These are phyloP conservation scores for Podila epicladia DNA, from an alignment of 192 early-diverging fungal species.

Conservation along the genomic window DNA sequence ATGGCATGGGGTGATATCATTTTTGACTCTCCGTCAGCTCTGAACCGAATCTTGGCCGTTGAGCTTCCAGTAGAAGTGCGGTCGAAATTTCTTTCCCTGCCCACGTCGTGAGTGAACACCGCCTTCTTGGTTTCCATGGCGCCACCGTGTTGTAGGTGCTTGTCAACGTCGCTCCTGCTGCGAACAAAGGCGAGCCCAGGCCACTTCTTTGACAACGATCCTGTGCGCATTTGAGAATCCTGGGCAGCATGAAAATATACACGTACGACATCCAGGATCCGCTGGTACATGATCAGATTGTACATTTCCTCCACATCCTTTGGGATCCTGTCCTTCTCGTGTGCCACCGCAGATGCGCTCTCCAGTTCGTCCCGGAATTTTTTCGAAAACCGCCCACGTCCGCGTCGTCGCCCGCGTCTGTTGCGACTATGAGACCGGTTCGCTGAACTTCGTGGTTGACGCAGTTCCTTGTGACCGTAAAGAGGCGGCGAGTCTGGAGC, in stretches of 20 bases:
- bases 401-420: too few relatives aligned
- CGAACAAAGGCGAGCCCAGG: conserved; percentile 30
- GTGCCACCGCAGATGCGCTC: not conserved
- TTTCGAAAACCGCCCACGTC: not conserved
- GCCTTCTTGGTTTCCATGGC: not conserved
- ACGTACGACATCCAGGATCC: conserved; percentile 10
- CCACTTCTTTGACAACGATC: not conserved
- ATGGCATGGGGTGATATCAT: not conserved
- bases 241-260: conserved; percentile 6
- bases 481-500: conserved; percentile 6
- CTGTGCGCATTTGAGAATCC: not conserved
- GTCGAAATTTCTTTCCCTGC: not conserved
- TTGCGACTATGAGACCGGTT: too few relatives aligned
- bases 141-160: not conserved
- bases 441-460: too few relatives aligned
- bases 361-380: not conserved
- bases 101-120: not conserved
- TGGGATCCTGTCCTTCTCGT: not conserved
- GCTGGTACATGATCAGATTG: conserved; percentile 30
- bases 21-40: not conserved
- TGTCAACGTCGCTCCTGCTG: conserved; percentile 4
- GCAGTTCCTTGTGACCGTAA: too few relatives aligned
- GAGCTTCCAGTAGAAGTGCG: not conserved
- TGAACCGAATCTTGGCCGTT: not conserved
- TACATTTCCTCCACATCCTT: conserved; percentile 29